A percentile compares a stretch with the other conserved stretches of the same genome.
Evolutionary conservation across 2,329 filamentous ascomycete species (phyloP).

Genomic region (Moelleriella libera): DNA sequence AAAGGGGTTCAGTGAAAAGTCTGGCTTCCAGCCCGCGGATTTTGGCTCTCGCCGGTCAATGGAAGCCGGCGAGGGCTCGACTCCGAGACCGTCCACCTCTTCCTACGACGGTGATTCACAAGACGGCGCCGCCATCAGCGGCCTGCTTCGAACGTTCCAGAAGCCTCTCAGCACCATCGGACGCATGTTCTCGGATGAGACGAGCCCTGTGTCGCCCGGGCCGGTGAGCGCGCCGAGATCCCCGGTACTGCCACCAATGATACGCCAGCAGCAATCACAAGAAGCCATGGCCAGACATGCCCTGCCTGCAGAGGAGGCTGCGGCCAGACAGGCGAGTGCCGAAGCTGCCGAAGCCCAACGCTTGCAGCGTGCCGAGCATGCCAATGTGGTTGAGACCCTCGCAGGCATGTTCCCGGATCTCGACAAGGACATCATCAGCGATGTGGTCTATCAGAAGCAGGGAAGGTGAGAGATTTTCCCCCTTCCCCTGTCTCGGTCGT

Average conservation of each 20-base stretch:
- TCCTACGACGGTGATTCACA: slow-evolving; percentile 42
- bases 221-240: slow-evolving; percentile 10
- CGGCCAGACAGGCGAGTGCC: slow-evolving; percentile 78
- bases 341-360: slow-evolving; percentile 78
- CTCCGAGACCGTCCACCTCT: slow-evolving; percentile 38
- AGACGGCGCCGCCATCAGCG: slow-evolving; percentile 69
- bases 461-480: slow-evolving; percentile 52
- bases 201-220: slow-evolving; percentile 23
- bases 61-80: slow-evolving; percentile 19
- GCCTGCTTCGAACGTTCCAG: slow-evolving; percentile 80
- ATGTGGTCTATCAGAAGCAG: slow-evolving; percentile 92
- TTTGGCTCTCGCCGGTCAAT: slow-evolving; percentile 25
- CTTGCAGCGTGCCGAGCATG: slow-evolving; percentile 72
- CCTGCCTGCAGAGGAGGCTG: slow-evolving; percentile 70
- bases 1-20: slow-evolving; percentile 30
- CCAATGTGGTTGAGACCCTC: slow-evolving; percentile 83
- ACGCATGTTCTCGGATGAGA: slow-evolving; percentile 73
- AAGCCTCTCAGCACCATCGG: slow-evolving; percentile 83
- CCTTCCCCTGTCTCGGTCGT: not conserved
- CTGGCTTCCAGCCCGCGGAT: slow-evolving; percentile 8
- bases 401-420: slow-evolving; percentile 94
- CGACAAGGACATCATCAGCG: slow-evolving; percentile 86
- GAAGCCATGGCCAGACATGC: slow-evolving; percentile 19
- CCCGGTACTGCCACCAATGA: slow-evolving; percentile 9
- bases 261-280: slow-evolving; percentile 10